A percentile compares a stretch with the other conserved stretches of the same genome.
phyloP scores from a whole-genome alignment of 768 basidiomycete species.

The Suillus lakei region DNA sequence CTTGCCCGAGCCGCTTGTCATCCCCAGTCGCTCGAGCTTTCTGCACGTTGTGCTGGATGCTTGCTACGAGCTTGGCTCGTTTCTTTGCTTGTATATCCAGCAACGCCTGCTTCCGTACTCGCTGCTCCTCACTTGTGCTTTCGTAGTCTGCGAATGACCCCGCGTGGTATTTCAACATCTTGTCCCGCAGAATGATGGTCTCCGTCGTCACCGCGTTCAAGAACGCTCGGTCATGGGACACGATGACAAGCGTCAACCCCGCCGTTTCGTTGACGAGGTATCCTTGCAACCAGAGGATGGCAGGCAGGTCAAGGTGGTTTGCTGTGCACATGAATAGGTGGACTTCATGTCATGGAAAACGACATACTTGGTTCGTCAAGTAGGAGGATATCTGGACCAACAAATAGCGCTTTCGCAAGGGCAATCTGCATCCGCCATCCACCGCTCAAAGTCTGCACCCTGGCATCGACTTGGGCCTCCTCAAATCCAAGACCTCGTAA shows the following conservation, averaged over 20 bases:
- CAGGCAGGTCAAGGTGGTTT: conserved; percentile 52
- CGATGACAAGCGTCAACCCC: conserved; percentile 55
- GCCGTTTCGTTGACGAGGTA: conserved; percentile 48
- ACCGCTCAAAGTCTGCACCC: conserved; percentile 53
- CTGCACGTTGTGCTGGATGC: conserved; percentile 55
- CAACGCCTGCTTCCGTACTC: conserved; percentile 48
- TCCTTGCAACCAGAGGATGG: conserved; percentile 57
- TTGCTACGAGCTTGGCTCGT: conserved; percentile 53
- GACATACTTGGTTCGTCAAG: conserved; percentile 55
- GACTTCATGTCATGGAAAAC: conserved; percentile 25
- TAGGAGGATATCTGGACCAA: conserved; percentile 59
- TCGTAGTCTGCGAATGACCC: conserved; percentile 61
- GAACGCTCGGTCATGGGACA: conserved; percentile 71
- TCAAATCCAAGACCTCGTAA: conserved; percentile 65
- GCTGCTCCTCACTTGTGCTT: conserved; percentile 47
- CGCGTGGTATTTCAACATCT: conserved; percentile 56
- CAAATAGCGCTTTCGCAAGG: conserved; percentile 61
- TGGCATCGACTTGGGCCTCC: conserved; percentile 33
- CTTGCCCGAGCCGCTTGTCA: conserved; percentile 58
- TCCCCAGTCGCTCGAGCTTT: conserved; percentile 63
- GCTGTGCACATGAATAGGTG: conserved; percentile 22
- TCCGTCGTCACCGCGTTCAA: conserved; percentile 63
- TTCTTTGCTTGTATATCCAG: conserved; percentile 52
- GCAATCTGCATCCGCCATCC: conserved; percentile 69
- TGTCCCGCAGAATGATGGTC: conserved; percentile 60